These are phyloP conservation scores for Tuber melanosporum DNA, from an alignment of 495 filamentous ascomycete species.

Conservation along the genomic window DNA sequence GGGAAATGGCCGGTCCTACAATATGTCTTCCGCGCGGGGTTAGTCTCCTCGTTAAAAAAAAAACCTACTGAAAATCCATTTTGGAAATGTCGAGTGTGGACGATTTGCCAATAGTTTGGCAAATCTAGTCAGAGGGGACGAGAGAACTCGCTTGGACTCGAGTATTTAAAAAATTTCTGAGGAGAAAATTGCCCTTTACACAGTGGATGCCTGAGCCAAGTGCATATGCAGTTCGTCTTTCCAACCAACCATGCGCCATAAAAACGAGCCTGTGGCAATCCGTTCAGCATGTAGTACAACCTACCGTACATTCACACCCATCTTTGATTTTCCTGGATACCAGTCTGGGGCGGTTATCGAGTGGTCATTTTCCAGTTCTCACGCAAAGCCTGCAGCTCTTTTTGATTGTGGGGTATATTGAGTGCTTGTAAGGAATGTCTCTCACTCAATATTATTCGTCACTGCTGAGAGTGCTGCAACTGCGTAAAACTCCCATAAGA, in stretches of 20 bases:
- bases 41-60: background rate
- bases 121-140: background rate
- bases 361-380: background rate
- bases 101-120: background rate
- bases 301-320: too few species aligned
- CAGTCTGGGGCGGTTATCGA: background rate
- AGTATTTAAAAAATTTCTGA: background rate
- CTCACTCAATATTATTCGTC: background rate
- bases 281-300: too few species aligned
- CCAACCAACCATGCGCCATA: background rate
- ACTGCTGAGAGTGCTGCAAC: too few species aligned
- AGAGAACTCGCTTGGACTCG: too few species aligned
- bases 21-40: too few species aligned
- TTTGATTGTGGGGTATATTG: background rate
- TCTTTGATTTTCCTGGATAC: too few species aligned
- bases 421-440: too few species aligned
- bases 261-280: background rate
- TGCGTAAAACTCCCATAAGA: too few species aligned
- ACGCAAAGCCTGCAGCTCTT: background rate
- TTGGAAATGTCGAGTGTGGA: background rate
- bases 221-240: background rate
- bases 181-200: background rate
- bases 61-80: background rate
- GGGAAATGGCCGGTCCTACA: too few species aligned
- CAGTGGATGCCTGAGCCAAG: background rate